Conservation (phyloP, 2,329 filamentous ascomycete species). For the Colletotrichum echinochloae region DNA sequence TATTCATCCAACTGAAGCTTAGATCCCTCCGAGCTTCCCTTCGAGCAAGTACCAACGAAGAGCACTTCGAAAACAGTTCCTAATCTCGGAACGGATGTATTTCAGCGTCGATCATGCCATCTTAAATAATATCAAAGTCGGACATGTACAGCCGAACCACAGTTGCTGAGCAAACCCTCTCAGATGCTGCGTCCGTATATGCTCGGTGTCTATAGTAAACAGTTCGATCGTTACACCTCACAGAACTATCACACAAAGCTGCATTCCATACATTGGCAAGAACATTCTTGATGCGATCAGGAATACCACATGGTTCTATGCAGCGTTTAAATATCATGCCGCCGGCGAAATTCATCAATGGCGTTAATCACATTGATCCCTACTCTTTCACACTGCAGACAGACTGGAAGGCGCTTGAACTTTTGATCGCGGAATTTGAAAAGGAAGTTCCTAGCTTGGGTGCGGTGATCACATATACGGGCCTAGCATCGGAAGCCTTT, state of each 20-base stretch:
- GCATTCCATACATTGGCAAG: background rate
- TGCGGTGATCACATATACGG: background rate
- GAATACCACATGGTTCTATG: background rate
- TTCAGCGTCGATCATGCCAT: no score
- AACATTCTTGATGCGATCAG: background rate
- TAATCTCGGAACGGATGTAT: no score
- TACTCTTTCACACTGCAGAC: background rate
- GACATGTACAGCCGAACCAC: no score
- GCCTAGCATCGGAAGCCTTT: background rate
- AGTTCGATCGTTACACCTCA: conserved; percentile 45
- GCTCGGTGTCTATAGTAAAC: no score
- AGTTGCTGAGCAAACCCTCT: no score
- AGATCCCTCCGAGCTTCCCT: background rate
- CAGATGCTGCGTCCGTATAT: no score
- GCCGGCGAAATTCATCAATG: no score
- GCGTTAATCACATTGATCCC: background rate
- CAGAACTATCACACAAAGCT: no score
- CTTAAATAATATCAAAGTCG: no score
- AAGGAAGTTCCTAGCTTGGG: background rate
- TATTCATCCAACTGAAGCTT: background rate
- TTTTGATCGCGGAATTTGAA: background rate
- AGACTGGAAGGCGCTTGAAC: background rate
- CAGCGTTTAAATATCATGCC: no score
- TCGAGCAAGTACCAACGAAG: background rate
- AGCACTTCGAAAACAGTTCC: no score